Percentiles rank a stretch among this genome's conserved stretches.
Conservation (phyloP, 2,329 filamentous ascomycete species). For the Aureobasidium namibiae region DNA sequence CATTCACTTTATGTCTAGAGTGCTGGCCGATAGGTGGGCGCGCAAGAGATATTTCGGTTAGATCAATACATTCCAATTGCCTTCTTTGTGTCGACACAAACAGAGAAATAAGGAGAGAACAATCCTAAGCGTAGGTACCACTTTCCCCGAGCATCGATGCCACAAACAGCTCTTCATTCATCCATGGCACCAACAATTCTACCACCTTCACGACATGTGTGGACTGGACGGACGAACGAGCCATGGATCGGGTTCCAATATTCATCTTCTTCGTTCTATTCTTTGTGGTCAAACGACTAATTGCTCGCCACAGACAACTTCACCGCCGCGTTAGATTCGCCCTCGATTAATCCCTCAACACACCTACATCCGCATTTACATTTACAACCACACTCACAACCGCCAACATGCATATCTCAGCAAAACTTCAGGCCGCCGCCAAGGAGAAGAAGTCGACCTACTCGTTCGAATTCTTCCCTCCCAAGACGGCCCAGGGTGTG, state of each 20-base stretch:
- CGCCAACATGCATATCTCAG: constrained; percentile 81
- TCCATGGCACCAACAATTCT: neutral
- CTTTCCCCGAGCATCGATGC: no score
- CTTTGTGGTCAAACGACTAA: constrained; percentile 1
- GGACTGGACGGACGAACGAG: neutral
- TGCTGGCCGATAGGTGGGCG: constrained; percentile 44
- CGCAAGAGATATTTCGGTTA: constrained; percentile 39
- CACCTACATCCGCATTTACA: neutral
- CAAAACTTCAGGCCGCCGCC: constrained; percentile 79
- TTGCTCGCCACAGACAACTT: neutral
- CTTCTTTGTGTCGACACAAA: neutral
- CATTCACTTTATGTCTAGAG: constrained; percentile 24
- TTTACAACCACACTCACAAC: neutral
- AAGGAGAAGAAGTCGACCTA: constrained; percentile 75
- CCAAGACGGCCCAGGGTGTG: constrained; percentile 93
- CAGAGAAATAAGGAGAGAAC: neutral
- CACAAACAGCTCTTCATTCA: no score
- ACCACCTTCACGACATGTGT: neutral
- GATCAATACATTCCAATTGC: constrained; percentile 12
- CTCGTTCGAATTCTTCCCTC: constrained; percentile 99
- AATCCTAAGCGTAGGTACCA: constrained; percentile 6
- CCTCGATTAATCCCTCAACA: neutral
- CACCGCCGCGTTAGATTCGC: neutral
- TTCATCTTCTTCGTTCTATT: constrained; percentile 11
- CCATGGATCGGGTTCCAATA: constrained; percentile 2